Conservation (phyloP, 345 rosid species). For the Limnanthes douglasii region DNA sequence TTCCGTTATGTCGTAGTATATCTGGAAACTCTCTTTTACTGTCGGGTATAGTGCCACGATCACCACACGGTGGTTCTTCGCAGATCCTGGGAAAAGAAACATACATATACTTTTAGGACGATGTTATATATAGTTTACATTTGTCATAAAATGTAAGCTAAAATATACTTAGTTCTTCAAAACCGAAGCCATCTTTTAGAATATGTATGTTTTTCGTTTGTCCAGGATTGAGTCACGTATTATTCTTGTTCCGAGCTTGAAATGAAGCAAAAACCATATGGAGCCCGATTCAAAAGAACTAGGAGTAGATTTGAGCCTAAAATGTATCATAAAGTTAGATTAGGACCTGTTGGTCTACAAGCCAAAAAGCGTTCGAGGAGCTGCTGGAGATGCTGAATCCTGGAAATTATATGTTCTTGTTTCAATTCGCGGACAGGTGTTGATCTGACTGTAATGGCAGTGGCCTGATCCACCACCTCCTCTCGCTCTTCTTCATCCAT, state of each 20-base stretch:
- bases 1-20: conserved; percentile 54
- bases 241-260: no score
- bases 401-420: conserved; percentile 36
- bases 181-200: no score
- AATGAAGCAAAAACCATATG: neutral
- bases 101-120: neutral
- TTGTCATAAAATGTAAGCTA: no score
- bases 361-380: conserved; percentile 72
- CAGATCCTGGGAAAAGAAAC: conserved; percentile 55
- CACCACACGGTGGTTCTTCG: conserved; percentile 55
- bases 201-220: no score
- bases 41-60: conserved; percentile 54
- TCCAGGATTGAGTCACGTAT: no score
- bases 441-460: conserved; percentile 12
- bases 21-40: conserved; percentile 66
- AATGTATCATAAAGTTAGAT: neutral
- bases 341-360: conserved; percentile 74
- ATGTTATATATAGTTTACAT: no score
- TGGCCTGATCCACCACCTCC: conserved; percentile 5
- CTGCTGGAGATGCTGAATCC: conserved; percentile 60
- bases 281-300: no score
- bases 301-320: no score
- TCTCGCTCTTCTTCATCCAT: conserved; percentile 31
- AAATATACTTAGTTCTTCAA: no score
- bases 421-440: conserved; percentile 53